Conservation (phyloP, 257 asterid genomes). For the Solanum virginianum region DNA sequence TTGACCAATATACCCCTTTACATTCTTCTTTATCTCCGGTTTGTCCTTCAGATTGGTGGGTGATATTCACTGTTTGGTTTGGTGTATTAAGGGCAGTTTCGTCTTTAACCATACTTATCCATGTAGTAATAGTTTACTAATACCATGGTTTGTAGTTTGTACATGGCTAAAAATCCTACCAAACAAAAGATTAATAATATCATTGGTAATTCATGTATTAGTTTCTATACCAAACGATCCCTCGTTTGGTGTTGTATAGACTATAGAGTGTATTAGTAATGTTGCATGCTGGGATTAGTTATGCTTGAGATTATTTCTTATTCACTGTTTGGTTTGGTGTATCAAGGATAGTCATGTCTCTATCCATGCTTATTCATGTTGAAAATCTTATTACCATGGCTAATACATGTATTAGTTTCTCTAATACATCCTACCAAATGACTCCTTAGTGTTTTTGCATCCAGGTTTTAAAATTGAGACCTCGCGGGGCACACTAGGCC, state of each 20-base stretch:
- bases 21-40: background rate
- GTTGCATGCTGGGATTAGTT: background rate
- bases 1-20: conserved; percentile 5
- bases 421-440: background rate
- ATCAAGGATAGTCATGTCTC: background rate
- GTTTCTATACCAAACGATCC: background rate
- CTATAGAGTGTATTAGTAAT: background rate
- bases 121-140: background rate
- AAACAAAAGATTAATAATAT: background rate
- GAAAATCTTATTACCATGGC: too few relatives aligned
- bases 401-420: background rate
- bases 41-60: conserved; percentile 21
- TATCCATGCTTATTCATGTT: background rate
- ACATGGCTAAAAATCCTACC: background rate
- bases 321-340: background rate
- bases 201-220: background rate
- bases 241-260: background rate
- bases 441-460: background rate
- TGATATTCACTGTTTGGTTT: background rate
- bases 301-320: background rate
- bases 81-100: background rate
- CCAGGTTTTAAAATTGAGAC: background rate
- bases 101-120: background rate
- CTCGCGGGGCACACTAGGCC: background rate
- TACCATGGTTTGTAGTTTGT: background rate